Conservation (phyloP, 2,329 filamentous ascomycete genomes). For the Grosmannia serpens region DNA sequence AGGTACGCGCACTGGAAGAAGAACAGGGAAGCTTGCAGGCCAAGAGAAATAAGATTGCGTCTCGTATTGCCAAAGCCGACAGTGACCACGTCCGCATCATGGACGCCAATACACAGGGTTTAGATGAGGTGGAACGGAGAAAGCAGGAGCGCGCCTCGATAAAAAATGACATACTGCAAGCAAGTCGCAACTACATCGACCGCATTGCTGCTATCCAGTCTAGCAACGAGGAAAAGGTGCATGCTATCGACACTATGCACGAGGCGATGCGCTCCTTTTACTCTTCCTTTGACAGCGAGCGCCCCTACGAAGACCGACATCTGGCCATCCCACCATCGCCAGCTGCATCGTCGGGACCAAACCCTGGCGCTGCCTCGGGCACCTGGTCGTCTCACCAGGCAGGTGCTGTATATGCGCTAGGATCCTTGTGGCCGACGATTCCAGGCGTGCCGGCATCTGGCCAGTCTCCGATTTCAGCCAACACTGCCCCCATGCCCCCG, state of each 20-base stretch:
- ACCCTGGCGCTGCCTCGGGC: neutral
- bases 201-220: conserved; percentile 25
- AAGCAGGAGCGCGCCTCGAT: conserved; percentile 37
- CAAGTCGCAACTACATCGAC: conserved; percentile 32
- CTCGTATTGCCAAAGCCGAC: conserved; percentile 60
- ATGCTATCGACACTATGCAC: conserved; percentile 24
- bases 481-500: conserved; percentile 13
- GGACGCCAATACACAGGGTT: conserved; percentile 54
- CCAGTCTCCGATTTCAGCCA: conserved; percentile 6
- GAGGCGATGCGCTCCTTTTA: conserved; percentile 27
- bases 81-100: conserved; percentile 60
- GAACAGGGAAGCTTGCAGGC: conserved; percentile 53
- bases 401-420: neutral
- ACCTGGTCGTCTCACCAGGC: conserved; percentile 10
- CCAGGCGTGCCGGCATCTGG: neutral
- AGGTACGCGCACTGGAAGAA: conserved; percentile 49
- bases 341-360: neutral
- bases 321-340: neutral
- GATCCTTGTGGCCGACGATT: neutral
- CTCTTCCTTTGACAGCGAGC: conserved; percentile 29
- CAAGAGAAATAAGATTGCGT: conserved; percentile 61
- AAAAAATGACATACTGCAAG: conserved; percentile 32
- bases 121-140: conserved; percentile 51
- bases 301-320: conserved; percentile 24
- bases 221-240: conserved; percentile 26